Evolutionary conservation across 164 flowering plant species (phyloP).

Genomic region (Nymphaea colorata): DNA sequence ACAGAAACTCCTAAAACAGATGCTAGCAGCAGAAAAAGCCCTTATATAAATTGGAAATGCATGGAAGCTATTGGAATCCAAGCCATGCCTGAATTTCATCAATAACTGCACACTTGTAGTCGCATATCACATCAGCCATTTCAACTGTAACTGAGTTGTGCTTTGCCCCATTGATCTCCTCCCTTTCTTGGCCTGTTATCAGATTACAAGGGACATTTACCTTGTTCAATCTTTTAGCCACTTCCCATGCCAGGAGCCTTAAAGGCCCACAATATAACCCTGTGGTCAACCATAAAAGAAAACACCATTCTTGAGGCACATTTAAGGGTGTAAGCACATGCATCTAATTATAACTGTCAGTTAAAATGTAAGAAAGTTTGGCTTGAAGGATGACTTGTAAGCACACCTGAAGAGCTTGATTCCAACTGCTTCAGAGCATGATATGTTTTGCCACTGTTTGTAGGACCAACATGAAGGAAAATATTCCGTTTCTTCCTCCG

Average conservation of each 20-base stretch:
- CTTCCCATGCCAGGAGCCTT: slow-evolving; percentile 94
- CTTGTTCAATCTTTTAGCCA: slow-evolving; percentile 72
- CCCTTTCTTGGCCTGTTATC: slow-evolving; percentile 86
- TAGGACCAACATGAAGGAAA: slow-evolving; percentile 86
- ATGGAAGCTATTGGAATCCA: too few species aligned
- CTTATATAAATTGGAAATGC: too few species aligned
- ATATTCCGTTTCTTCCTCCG: slow-evolving; percentile 65
- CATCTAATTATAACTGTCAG: too few species aligned
- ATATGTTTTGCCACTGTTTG: slow-evolving; percentile 96
- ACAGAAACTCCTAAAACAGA: neutral
- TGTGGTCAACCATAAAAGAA: slow-evolving; percentile 9
- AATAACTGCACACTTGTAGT: slow-evolving; percentile 72
- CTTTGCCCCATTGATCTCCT: slow-evolving; percentile 74
- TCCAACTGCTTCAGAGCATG: slow-evolving; percentile 70
- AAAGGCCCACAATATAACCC: slow-evolving; percentile 95
- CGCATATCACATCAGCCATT: slow-evolving; percentile 75
- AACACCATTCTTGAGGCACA: neutral
- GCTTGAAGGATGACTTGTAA: neutral
- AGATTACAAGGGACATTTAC: slow-evolving; percentile 80
- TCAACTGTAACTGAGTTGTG: slow-evolving; percentile 92
- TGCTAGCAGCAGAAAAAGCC: too few species aligned
- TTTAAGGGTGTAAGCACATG: too few species aligned
- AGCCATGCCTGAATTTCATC: slow-evolving; percentile 88
- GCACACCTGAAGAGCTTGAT: slow-evolving; percentile 60
- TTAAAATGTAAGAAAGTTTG: too few species aligned